These are phyloP conservation scores for Penicillium lividum DNA, from an alignment of 495 filamentous ascomycete species.

Conservation along the genomic window DNA sequence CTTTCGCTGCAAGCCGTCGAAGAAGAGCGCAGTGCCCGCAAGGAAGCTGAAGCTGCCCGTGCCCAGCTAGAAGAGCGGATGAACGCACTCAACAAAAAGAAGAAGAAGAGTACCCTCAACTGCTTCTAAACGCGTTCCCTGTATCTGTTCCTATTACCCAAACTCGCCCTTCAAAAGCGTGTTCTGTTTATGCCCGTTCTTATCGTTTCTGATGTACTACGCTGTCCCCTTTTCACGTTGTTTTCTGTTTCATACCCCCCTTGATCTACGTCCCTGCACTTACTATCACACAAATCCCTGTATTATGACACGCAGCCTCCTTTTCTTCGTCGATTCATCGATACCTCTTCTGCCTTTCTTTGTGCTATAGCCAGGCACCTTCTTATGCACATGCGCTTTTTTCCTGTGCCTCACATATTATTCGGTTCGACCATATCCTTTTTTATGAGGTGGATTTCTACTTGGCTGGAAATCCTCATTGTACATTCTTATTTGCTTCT, in stretches of 20 bases:
- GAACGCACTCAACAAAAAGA: constrained; percentile 85
- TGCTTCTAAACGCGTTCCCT: constrained; percentile 67
- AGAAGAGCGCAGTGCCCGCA: constrained; percentile 84
- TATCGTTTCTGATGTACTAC: constrained; percentile 20
- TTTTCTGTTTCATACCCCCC: constrained; percentile 33
- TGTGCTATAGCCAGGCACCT: constrained; percentile 11
- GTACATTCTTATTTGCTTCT: constrained; percentile 27
- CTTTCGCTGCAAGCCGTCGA: constrained; percentile 91
- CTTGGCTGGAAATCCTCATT: constrained; percentile 19
- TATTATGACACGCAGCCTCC: constrained; percentile 49
- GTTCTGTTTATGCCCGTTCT: constrained; percentile 21
- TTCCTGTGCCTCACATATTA: constrained; percentile 22
- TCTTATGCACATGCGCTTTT: constrained; percentile 20
- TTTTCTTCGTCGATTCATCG: constrained; percentile 24
- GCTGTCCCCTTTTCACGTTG: constrained; percentile 8
- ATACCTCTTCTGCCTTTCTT: constrained; percentile 30
- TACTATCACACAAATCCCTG: constrained; percentile 36
- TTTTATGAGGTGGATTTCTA: constrained; percentile 20
- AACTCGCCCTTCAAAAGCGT: constrained; percentile 12
- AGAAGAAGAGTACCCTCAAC: constrained; percentile 95
- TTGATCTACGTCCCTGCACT: constrained; percentile 14
- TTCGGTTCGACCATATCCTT: constrained; percentile 1
- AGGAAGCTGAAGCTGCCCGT: constrained; percentile 83
- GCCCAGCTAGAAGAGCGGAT: constrained; percentile 91
- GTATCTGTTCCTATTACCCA: constrained; percentile 3